phyloP scores from a whole-genome alignment of 495 filamentous ascomycete genomes.

The Penicillium paradoxum region DNA sequence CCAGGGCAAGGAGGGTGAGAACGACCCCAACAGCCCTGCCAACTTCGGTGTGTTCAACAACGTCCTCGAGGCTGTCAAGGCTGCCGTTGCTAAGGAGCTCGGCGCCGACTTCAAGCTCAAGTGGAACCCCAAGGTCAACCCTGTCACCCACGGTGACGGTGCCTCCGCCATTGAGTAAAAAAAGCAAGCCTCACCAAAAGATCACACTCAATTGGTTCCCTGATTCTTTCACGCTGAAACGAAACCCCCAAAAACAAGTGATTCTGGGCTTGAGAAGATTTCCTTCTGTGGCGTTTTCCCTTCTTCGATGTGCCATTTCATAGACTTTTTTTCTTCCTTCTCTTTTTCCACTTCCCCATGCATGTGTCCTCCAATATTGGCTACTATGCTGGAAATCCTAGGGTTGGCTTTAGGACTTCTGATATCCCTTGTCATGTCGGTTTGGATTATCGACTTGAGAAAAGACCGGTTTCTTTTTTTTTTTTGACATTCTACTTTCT shows the following conservation, averaged over 20 bases:
- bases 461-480: conserved; percentile 4
- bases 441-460: conserved; percentile 7
- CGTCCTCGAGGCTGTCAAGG: conserved; percentile 51
- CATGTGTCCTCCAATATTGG: conserved; percentile 3
- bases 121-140: conserved; percentile 59
- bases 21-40: conserved; percentile 53
- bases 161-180: conserved; percentile 50
- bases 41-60: conserved; percentile 54
- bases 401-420: conserved; percentile 21
- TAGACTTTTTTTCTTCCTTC: conserved; percentile 16
- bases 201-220: conserved; percentile 4
- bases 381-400: conserved; percentile 6
- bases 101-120: conserved; percentile 54
- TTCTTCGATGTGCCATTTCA: conserved; percentile 6
- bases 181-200: background rate
- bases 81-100: conserved; percentile 51
- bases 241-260: conserved; percentile 12
- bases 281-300: conserved; percentile 10
- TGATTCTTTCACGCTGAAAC: conserved; percentile 10
- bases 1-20: conserved; percentile 49
- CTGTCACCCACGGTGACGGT: conserved; percentile 53
- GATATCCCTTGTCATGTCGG: conserved; percentile 29
- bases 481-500: background rate
- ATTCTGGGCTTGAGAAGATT: conserved; percentile 7
- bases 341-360: conserved; percentile 7